Conservation (phyloP, 306 rosid species). For the Pyrus communis region DNA sequence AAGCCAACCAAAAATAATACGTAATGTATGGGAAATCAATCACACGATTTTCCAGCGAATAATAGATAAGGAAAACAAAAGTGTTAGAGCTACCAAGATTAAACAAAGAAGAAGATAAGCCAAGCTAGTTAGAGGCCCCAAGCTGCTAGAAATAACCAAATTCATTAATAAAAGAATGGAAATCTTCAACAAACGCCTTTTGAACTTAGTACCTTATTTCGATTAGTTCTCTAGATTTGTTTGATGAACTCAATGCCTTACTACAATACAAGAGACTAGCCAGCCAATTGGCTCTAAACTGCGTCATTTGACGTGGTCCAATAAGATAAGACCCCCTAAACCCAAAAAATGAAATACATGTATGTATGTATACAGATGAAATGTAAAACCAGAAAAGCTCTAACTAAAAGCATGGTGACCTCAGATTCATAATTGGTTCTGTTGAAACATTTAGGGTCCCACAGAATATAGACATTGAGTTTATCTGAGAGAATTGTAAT, state of each 20-base stretch:
- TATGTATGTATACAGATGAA: too few relatives aligned
- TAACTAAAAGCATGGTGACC: neutral
- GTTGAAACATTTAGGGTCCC: conserved; percentile 1
- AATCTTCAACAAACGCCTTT: neutral
- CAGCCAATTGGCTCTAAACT: neutral
- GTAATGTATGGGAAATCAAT: neutral
- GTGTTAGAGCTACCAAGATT: neutral
- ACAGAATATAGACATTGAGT: neutral
- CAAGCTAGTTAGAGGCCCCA: neutral
- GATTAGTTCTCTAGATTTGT: neutral
- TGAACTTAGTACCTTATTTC: neutral
- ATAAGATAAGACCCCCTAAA: neutral
- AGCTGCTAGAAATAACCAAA: neutral
- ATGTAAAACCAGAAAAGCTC: neutral
- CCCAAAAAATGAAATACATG: neutral
- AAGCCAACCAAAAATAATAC: neutral
- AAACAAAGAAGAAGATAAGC: neutral
- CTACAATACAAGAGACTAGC: neutral
- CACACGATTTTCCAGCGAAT: neutral
- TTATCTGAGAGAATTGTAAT: neutral
- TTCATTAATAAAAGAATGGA: neutral
- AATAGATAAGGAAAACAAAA: neutral
- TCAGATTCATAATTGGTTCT: neutral
- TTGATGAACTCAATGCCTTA: neutral
- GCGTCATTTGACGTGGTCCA: neutral